Evolutionary conservation across 305 asterid species (phyloP), one percentile per base, ranked within the genome.

Genomic region (Fraxinus albicans): DNA sequence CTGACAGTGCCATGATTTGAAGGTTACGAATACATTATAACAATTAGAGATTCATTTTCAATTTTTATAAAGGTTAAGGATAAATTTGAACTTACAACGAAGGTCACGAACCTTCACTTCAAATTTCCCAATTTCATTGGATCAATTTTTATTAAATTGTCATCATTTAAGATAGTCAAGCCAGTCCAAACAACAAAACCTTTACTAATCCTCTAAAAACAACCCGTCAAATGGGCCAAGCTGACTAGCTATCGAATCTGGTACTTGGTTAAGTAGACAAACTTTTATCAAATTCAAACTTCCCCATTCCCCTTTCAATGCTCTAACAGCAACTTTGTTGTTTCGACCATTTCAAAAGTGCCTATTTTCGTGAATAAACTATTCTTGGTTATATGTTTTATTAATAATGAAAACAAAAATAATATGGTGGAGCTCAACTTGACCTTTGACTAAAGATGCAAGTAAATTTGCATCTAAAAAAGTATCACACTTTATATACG

Each of bases 221-320:
- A 84, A 70, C 82, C 87, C 78, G 78, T 84, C 87, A 84, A 84
- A 84, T 0, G 81, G 82, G 27, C 73, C 36, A 65, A 21, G 80
- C 81, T 79, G 81, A 76, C 81, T 75, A n/a, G 38, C 80, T 12
- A 40, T 72, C 31, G 15, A 19, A 19, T 10, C n/a, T 36, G 38
- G 15, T 12, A 79, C 80, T 33, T 35, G 10, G 1, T 75, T 38
- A 21, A 35, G 23, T 74, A 34, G 58, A 74, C 33, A 36, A 53
- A 15, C 31, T 70, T 3, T 9, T 29, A 73, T 47, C 0, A 31
- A 77, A 25, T 78, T 80, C 88, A 77, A 77, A 67, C 42, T 82
- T 79, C 78, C 69, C 83, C 63, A 79, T 65, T 77, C 81, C 84
- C 44, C 84, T 35, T 5, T 84, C 84, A 80, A 69, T 35, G 6